Evolutionary conservation across 176 grass and related monocot species (phyloP).

Genomic region (Carex kokanica): DNA sequence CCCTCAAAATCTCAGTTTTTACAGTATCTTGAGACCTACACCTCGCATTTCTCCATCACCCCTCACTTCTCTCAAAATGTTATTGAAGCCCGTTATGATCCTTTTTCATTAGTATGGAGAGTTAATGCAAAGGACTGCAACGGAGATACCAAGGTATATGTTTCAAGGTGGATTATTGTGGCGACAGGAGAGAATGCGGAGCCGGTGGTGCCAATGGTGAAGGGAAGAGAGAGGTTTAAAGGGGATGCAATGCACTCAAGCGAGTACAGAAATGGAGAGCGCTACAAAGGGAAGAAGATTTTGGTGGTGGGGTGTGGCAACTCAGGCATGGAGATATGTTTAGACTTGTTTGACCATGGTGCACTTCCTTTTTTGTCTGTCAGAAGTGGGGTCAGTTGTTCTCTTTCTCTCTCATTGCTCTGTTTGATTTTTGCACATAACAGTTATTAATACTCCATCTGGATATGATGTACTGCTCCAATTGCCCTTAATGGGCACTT

Average conservation of each 20-base stretch:
- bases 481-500: background rate
- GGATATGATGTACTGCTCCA: background rate
- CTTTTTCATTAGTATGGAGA: slow-evolving; percentile 37
- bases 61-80: slow-evolving; percentile 65
- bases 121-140: slow-evolving; percentile 31
- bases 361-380: slow-evolving; percentile 89
- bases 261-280: slow-evolving; percentile 65
- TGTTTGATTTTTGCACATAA: background rate
- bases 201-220: slow-evolving; percentile 57
- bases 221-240: slow-evolving; percentile 60
- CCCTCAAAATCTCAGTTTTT: slow-evolving; percentile 77
- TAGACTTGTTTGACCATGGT: slow-evolving; percentile 78
- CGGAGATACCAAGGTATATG: slow-evolving; percentile 40
- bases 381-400: slow-evolving; percentile 63
- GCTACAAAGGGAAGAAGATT: slow-evolving; percentile 63
- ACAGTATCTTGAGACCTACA: slow-evolving; percentile 69
- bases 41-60: slow-evolving; percentile 48
- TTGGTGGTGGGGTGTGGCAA: slow-evolving; percentile 89
- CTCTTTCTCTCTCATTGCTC: background rate
- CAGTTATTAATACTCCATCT: background rate
- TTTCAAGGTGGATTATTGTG: slow-evolving; percentile 81
- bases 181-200: slow-evolving; percentile 92
- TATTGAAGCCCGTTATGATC: slow-evolving; percentile 46
- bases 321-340: slow-evolving; percentile 96
- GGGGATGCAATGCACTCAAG: slow-evolving; percentile 78